Base-by-base conservation (phyloP, 805 yeast species). In the Saccharomycopsis lassenensis region DNA sequence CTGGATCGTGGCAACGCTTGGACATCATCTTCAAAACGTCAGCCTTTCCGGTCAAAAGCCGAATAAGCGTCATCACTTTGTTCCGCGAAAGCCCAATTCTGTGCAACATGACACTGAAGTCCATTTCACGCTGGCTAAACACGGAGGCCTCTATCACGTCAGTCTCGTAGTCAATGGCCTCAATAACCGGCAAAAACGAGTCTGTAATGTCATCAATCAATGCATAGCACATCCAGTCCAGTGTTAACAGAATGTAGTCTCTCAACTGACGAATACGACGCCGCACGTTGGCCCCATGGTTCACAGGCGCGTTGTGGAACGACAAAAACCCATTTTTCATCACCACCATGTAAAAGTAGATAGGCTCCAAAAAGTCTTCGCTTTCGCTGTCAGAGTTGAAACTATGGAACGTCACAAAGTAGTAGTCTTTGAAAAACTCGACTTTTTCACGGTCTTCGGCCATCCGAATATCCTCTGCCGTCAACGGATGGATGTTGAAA, bases 381-480 rank as follows among this genome's bases (percentile, higher is more conserved):
- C 82, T 71, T 54, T 77, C 91, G 32, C 64, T 55, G 47, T 89
- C 95, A 18, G 79, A 76, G 52, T 86, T 96, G 58, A 91, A 91
- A 4, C 96, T 82, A 58, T 91, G 95, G 73, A 89, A 91, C 67
- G 94, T 82, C 28, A 91, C 94, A 62, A 91, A 86, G 58, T 91
- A 89, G 59, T 89, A 89, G 48, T 74, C 73, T 50, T 76, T 74
- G 68, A 89, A 89, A 45, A 89, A 65, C 60, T 89, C 98, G 23
- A 89, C 96, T 58, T 89, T 89, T 63, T 89, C 98, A 60, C 98
- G 87, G 19, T 95, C 74, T 61, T 89, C 98, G 61, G 86, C 94
- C 75, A 85, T 84, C 43, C 95, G 65, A 47, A 89, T 87, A 77
- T 89, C 98, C 61, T 89, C 98, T 1, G 95, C 85, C 0, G 98